Evolutionary conservation across 768 basidiomycete species (phyloP).

Genomic region (Naganishia antarctica): DNA sequence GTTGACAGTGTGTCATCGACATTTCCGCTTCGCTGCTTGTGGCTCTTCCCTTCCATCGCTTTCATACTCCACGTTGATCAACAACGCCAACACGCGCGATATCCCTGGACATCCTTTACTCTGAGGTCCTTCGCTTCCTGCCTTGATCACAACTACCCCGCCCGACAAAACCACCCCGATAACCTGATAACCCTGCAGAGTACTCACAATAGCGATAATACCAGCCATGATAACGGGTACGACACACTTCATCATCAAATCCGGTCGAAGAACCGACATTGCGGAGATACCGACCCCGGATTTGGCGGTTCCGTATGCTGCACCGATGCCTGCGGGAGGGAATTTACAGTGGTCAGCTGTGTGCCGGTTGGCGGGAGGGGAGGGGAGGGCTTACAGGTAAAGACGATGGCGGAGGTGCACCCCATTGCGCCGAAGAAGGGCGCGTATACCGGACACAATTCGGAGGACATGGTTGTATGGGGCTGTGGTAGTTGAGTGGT

Average conservation of each 20-base stretch:
- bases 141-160: slow-evolving; percentile 1
- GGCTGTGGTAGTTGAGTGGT: not conserved
- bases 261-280: slow-evolving; percentile 94
- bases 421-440: slow-evolving; percentile 99
- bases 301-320: slow-evolving; percentile 89
- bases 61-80: too few species aligned
- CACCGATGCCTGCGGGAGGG: slow-evolving; percentile 37
- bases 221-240: slow-evolving; percentile 99
- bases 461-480: slow-evolving; percentile 42
- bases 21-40: too few species aligned
- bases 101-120: too few species aligned
- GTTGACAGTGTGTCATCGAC: too few species aligned
- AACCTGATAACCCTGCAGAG: not conserved
- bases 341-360: not conserved
- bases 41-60: too few species aligned
- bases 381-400: slow-evolving; percentile 71
- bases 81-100: too few species aligned
- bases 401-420: slow-evolving; percentile 92
- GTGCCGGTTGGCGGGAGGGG: not conserved
- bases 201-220: slow-evolving; percentile 89
- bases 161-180: not conserved
- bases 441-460: slow-evolving; percentile 67
- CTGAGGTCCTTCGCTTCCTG: too few species aligned
- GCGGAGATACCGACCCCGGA: slow-evolving; percentile 72
- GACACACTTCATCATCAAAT: slow-evolving; percentile 94